phyloP scores from a whole-genome alignment of 179 eudicot species.

The Sideroxylon spinosum region DNA sequence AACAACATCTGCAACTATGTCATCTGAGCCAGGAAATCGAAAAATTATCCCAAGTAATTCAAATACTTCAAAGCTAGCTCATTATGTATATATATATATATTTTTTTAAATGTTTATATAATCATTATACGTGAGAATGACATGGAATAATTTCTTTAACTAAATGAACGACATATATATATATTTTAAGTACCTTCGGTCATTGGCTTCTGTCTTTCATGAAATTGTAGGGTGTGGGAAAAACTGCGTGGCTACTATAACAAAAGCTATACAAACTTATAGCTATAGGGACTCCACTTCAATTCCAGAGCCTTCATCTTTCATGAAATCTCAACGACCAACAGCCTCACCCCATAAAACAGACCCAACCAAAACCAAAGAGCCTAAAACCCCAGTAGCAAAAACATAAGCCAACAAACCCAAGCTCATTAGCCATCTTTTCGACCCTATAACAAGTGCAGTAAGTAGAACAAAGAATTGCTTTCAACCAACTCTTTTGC shows the following conservation, averaged over 20 bases:
- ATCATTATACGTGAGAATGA: too few species aligned
- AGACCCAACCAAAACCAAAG: slow-evolving; percentile 32
- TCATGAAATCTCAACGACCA: slow-evolving; percentile 44
- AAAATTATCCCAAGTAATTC: too few species aligned
- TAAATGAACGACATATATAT: too few species aligned
- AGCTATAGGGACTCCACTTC: slow-evolving; percentile 37
- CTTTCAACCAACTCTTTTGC: slow-evolving; percentile 28
- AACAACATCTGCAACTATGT: too few species aligned
- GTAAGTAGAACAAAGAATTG: slow-evolving; percentile 34
- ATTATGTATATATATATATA: too few species aligned
- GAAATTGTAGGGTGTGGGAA: slow-evolving; percentile 43
- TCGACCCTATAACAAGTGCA: slow-evolving; percentile 37
- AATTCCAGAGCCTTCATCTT: slow-evolving; percentile 36
- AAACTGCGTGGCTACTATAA: slow-evolving; percentile 52
- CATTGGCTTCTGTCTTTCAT: slow-evolving; percentile 46
- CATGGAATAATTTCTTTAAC: too few species aligned
- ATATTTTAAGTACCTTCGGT: slow-evolving; percentile 35
- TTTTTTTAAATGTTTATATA: too few species aligned
- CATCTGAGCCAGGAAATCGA: too few species aligned
- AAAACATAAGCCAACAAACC: slow-evolving; percentile 45
- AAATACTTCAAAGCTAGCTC: too few species aligned
- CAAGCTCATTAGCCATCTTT: slow-evolving; percentile 42
- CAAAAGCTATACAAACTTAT: slow-evolving; percentile 48
- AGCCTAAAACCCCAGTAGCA: slow-evolving; percentile 43
- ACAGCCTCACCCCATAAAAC: slow-evolving; percentile 37